Percentiles rank a stretch among this genome's conserved stretches.
Conservation (phyloP, 352 stramenopile genomes). For the Phytophthora vignae region DNA sequence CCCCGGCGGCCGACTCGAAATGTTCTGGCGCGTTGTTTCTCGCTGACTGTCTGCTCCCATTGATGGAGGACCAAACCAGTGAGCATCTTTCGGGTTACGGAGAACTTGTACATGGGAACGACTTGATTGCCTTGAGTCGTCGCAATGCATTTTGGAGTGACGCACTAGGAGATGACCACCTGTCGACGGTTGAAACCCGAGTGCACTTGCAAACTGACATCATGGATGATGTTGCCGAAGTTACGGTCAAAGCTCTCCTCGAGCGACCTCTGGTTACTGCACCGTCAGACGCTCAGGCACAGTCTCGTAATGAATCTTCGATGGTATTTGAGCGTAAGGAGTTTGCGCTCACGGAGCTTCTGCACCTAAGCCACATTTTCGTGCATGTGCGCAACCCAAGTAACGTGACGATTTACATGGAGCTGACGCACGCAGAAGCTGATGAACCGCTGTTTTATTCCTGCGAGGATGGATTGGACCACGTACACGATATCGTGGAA, state of each 20-base stretch:
- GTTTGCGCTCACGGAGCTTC: conserved; percentile 56
- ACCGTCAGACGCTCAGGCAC: not conserved
- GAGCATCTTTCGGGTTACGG: conserved; percentile 49
- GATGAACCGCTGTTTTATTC: conserved; percentile 59
- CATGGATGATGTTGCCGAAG: conserved; percentile 37
- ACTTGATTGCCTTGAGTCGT: conserved; percentile 44
- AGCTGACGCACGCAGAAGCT: conserved; percentile 47
- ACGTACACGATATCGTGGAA: not conserved
- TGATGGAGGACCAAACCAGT: conserved; percentile 22
- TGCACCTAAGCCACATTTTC: conserved; percentile 30
- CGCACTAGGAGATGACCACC: conserved; percentile 3
- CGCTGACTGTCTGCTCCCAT: conserved; percentile 49
- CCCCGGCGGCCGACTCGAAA: conserved; percentile 34
- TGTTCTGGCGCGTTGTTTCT: conserved; percentile 41
- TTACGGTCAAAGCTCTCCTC: conserved; percentile 43
- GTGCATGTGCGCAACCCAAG: conserved; percentile 60
- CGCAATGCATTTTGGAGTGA: conserved; percentile 43
- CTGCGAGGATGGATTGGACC: conserved; percentile 36
- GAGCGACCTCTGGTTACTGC: conserved; percentile 44
- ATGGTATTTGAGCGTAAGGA: conserved; percentile 9
- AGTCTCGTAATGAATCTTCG: conserved; percentile 1
- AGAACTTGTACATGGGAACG: conserved; percentile 38
- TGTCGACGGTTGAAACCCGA: conserved; percentile 23
- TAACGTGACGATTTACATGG: conserved; percentile 55
- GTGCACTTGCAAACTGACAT: conserved; percentile 51